These are phyloP conservation scores for Boletellus deceptivus DNA, from an alignment of 1,284 basidiomycete species.

Conservation along the genomic window DNA sequence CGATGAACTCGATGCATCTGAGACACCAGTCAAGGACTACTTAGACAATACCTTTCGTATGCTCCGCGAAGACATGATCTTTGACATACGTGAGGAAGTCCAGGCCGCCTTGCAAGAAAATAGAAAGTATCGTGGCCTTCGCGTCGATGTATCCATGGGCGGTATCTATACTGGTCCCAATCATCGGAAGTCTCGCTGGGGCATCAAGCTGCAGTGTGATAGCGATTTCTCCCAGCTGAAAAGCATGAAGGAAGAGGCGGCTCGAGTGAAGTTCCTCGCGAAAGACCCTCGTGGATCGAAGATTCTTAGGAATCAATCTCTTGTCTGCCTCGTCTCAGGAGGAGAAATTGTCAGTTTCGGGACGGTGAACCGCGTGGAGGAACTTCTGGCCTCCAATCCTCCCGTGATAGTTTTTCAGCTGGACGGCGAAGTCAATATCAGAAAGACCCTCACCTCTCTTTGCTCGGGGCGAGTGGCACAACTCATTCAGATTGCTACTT, in stretches of 20 bases:
- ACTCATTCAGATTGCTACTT: slow-evolving; percentile 54
- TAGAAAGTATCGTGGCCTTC: slow-evolving; percentile 40
- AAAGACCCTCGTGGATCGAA: slow-evolving; percentile 38
- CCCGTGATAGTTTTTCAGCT: slow-evolving; percentile 54
- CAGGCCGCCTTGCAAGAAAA: slow-evolving; percentile 42
- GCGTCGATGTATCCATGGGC: slow-evolving; percentile 38
- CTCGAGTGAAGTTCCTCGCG: slow-evolving; percentile 36
- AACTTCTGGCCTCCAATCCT: slow-evolving; percentile 43
- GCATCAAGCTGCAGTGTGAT: slow-evolving; percentile 41
- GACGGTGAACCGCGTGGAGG: slow-evolving; percentile 52
- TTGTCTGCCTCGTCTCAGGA: slow-evolving; percentile 50
- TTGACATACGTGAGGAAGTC: slow-evolving; percentile 59
- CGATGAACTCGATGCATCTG: slow-evolving; percentile 40
- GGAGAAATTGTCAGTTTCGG: slow-evolving; percentile 51
- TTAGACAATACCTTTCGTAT: slow-evolving; percentile 66
- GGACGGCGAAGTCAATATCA: slow-evolving; percentile 39
- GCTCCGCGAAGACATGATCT: slow-evolving; percentile 63
- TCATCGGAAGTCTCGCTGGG: slow-evolving; percentile 45
- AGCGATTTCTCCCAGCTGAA: slow-evolving; percentile 42
- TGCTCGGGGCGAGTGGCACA: slow-evolving; percentile 35
- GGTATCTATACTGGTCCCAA: slow-evolving; percentile 38
- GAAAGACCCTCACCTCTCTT: slow-evolving; percentile 39
- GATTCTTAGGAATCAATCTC: slow-evolving; percentile 49
- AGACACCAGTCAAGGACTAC: slow-evolving; percentile 41
- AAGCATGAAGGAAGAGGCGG: slow-evolving; percentile 17